Conservation (phyloP, 495 filamentous ascomycete genomes). For the Podospora sp. region DNA sequence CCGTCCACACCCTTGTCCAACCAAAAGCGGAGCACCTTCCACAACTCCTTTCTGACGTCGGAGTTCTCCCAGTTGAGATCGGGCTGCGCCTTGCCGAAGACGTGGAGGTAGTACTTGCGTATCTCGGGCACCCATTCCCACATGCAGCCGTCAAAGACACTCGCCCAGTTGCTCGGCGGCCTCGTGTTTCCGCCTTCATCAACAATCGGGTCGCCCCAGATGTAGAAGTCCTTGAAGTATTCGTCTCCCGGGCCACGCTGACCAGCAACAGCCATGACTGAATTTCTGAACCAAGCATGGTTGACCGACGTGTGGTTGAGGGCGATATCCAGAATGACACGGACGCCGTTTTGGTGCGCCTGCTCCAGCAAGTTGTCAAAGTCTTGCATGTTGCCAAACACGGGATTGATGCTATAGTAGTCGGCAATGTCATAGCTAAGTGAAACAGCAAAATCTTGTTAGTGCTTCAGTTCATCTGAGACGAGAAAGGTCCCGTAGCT, state of each 20-base stretch:
- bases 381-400: conserved; percentile 62
- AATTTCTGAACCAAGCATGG: conserved; percentile 66
- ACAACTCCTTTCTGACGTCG: not conserved
- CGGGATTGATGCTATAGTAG: conserved; percentile 59
- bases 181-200: conserved; percentile 2
- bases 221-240: conserved; percentile 4
- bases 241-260: too few species aligned
- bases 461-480: too few species aligned
- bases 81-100: conserved; percentile 1
- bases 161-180: conserved; percentile 8
- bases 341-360: conserved; percentile 58
- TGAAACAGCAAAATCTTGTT: not conserved
- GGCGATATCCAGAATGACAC: conserved; percentile 64
- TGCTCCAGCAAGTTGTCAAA: conserved; percentile 58
- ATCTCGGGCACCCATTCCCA: conserved; percentile 9
- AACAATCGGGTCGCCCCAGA: not conserved
- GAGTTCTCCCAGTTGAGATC: conserved; percentile 12
- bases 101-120: conserved; percentile 6
- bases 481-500: not conserved
- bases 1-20: not conserved
- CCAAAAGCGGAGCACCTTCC: conserved; percentile 4
- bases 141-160: conserved; percentile 10
- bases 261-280: not conserved
- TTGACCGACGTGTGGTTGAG: conserved; percentile 68
- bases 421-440: conserved; percentile 60